Conservation (phyloP, 768 basidiomycete genomes). For the Pleurotus eryngii region DNA sequence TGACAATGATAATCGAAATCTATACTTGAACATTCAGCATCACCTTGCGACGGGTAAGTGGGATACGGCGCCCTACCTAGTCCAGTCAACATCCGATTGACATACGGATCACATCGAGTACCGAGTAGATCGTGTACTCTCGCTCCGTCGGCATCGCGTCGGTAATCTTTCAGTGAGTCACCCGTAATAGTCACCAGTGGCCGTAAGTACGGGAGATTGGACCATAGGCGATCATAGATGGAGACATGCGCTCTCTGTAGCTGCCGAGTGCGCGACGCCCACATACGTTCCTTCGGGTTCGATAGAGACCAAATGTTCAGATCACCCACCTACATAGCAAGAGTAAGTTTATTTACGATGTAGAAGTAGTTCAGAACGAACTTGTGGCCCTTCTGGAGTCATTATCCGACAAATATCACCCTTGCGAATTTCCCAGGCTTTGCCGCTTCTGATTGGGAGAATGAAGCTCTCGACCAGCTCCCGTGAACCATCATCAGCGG, state of each 20-base stretch:
- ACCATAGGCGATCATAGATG: conserved; percentile 21
- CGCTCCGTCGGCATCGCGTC: conserved; percentile 17
- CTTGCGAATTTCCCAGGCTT: conserved; percentile 16
- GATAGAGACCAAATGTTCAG: conserved; percentile 17
- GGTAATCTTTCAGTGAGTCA: conserved; percentile 17
- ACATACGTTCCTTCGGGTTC: conserved; percentile 16
- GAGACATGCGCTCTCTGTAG: conserved; percentile 19
- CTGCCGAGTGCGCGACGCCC: conserved; percentile 20
- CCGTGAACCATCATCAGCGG: conserved; percentile 1
- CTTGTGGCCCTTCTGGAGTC: conserved; percentile 19
- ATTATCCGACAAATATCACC: conserved; percentile 18
- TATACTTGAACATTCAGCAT: conserved; percentile 3
- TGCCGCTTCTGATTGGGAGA: conserved; percentile 17
- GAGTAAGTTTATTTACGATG: not conserved
- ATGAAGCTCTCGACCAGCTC: conserved; percentile 15
- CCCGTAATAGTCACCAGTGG: conserved; percentile 17
- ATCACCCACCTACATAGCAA: conserved; percentile 11
- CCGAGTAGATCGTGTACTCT: conserved; percentile 21
- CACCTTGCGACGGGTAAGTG: not conserved
- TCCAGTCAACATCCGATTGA: conserved; percentile 13
- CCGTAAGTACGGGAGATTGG: conserved; percentile 19
- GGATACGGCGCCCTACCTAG: not conserved
- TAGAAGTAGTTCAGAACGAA: conserved; percentile 5
- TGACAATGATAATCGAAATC: conserved; percentile 19
- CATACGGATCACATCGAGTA: conserved; percentile 22